Percentiles rank a stretch among this genome's conserved stretches.
phyloP scores from a whole-genome alignment of 768 basidiomycete genomes.

The Termitomyces sp. region DNA sequence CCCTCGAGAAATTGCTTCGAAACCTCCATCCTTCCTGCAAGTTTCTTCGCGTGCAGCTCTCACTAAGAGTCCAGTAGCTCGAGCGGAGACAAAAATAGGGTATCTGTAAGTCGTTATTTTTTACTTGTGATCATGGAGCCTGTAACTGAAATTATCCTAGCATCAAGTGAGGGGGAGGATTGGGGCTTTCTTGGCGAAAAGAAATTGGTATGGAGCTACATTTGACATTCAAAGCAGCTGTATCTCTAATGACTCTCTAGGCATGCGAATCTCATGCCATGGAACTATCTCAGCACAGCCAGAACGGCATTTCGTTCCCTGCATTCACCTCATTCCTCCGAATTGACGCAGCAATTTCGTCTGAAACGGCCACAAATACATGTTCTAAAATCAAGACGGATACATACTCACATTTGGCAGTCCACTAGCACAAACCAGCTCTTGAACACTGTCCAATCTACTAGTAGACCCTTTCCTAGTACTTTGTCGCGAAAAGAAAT shows the following conservation, averaged over 20 bases:
- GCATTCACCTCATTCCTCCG: conserved; percentile 1
- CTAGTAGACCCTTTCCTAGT: no score
- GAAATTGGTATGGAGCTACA: conserved; percentile 13
- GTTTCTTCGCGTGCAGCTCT: neutral
- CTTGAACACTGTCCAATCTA: neutral
- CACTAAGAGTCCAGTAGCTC: neutral
- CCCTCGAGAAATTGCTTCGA: neutral
- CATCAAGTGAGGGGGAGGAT: neutral
- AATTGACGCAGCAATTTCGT: neutral
- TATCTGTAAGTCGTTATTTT: neutral
- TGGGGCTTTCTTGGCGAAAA: neutral
- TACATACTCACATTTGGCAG: neutral
- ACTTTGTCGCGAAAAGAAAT: neutral
- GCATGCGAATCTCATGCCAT: conserved; percentile 73
- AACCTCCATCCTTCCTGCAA: no score
- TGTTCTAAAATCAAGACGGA: neutral
- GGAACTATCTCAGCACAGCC: conserved; percentile 54
- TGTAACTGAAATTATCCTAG: neutral
- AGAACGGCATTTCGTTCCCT: conserved; percentile 31
- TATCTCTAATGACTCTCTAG: conserved; percentile 24
- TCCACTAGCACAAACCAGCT: neutral
- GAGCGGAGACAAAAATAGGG: neutral
- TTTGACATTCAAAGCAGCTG: neutral
- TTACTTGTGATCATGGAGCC: neutral
- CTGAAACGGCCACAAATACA: neutral